Percentiles rank a stretch among this genome's conserved stretches.
Conservation (phyloP, 352 stramenopile genomes). For the Phytophthora foliorum region DNA sequence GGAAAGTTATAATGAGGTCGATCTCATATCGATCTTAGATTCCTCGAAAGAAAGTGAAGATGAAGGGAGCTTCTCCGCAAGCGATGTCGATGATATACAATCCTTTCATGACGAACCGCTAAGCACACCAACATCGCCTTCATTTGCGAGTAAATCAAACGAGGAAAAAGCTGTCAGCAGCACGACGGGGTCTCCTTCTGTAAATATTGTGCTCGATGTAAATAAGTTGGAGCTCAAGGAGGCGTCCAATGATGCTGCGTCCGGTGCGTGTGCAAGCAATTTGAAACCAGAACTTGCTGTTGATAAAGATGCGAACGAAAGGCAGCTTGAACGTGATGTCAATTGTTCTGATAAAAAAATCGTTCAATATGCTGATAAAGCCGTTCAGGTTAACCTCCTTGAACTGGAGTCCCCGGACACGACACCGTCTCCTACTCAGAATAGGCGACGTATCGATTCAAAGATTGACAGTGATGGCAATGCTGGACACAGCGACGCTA, state of each 20-base stretch:
- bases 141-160: background rate
- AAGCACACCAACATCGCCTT: too few species aligned
- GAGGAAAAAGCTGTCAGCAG: background rate
- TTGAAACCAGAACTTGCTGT: background rate
- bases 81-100: background rate
- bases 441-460: background rate
- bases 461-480: background rate
- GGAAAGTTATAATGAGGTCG: background rate
- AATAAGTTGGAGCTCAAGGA: background rate
- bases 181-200: background rate
- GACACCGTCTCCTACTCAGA: background rate
- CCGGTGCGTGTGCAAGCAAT: background rate
- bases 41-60: background rate
- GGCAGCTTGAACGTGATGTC: background rate
- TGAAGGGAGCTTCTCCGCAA: background rate
- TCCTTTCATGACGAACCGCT: background rate
- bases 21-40: background rate
- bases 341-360: background rate
- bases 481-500: background rate
- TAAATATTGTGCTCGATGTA: background rate
- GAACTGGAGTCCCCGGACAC: conserved; percentile 1
- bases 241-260: background rate
- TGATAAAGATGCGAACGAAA: background rate
- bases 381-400: conserved; percentile 29
- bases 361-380: conserved; percentile 27